Evolutionary conservation across 768 basidiomycete genomes (phyloP).

Genomic region (Mycena indigotica): DNA sequence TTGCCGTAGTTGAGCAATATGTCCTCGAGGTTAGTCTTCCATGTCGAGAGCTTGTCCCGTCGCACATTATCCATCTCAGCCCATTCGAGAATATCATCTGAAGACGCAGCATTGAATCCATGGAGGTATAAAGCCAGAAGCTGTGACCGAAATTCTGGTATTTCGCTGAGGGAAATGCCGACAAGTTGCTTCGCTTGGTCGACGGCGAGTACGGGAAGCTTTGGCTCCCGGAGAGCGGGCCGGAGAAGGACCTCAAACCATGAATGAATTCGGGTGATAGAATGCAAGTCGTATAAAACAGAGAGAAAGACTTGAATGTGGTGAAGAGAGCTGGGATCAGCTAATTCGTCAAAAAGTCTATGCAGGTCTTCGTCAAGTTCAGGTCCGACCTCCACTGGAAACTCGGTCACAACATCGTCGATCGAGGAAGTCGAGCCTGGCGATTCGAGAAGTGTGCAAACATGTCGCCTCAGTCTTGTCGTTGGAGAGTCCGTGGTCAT

Average conservation of each 20-base stretch:
- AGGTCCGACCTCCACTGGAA: constrained; percentile 6
- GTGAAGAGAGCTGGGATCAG: constrained; percentile 62
- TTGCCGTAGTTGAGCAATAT: constrained; percentile 67
- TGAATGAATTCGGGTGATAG: constrained; percentile 64
- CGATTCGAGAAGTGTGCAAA: constrained; percentile 60
- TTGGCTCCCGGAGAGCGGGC: constrained; percentile 75
- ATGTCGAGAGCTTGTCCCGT: constrained; percentile 58
- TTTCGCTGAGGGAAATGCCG: constrained; percentile 59
- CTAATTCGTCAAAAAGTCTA: constrained; percentile 57
- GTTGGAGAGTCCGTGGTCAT: no score
- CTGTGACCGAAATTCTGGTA: constrained; percentile 65
- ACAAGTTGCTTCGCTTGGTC: constrained; percentile 75
- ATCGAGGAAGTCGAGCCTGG: constrained; percentile 46
- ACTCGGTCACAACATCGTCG: constrained; percentile 60
- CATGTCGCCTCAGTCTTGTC: constrained; percentile 46
- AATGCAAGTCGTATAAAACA: constrained; percentile 62
- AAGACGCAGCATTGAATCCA: constrained; percentile 73
- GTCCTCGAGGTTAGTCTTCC: constrained; percentile 82
- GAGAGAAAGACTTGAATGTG: constrained; percentile 71
- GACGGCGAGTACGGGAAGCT: constrained; percentile 57
- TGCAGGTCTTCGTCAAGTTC: constrained; percentile 71
- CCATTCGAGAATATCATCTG: constrained; percentile 75
- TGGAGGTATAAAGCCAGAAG: constrained; percentile 78
- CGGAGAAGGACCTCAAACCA: constrained; percentile 86
- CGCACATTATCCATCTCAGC: constrained; percentile 65